Base-by-base conservation (phyloP, 352 stramenopile species). In the Phytophthora cryptogea region DNA sequence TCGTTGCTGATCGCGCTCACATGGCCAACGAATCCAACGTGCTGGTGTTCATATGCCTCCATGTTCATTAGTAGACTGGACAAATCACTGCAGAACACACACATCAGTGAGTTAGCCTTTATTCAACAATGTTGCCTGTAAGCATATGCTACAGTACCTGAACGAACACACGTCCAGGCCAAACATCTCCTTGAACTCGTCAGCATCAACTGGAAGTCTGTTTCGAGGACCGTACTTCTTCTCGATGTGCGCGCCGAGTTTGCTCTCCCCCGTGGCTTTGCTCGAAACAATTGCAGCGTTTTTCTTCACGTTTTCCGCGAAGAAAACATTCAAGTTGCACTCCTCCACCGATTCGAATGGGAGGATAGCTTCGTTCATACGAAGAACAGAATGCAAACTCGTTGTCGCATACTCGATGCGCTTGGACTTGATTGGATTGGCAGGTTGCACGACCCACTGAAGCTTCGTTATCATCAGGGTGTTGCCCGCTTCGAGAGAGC, bases 381-480 rank as follows among this genome's bases (percentile, higher is more conserved):
- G 67, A 47, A 84, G 30, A 17, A 80, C 54, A 0, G 76, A 80
- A 40, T 77, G 79, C 6, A 49, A 52, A 26, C 68, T 83, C 13
- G 65, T 79, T 17, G n/a, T 56, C 8, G 78, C 79, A 54, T 85
- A 82, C 41, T 82, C 66, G 4, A 86, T 63, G 8, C 16, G 32
- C 4, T 55, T 32, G 8, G 57, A n/a, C 4, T 10, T 40, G 10
- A 43, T 27, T 4, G 47, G 11, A 50, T 11, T 35, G 14, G 35
- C 35, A 9, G 51, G 52, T 9, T 66, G 44, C 4, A 72, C 32
- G 4, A 72, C 37, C 77, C 78, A 88, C 31, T 72, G 62, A 5
- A 91, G 72, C 50, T 85, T 89, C 4, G 79, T 88, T 5, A 80
- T 40, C 69, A 91, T 75, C 8, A 86, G 57, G 0, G 62, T 66